A percentile compares a stretch with the other conserved stretches of the same genome.
phyloP scores from a whole-genome alignment of 1,284 basidiomycete genomes.

The Schizopora paradoxa region DNA sequence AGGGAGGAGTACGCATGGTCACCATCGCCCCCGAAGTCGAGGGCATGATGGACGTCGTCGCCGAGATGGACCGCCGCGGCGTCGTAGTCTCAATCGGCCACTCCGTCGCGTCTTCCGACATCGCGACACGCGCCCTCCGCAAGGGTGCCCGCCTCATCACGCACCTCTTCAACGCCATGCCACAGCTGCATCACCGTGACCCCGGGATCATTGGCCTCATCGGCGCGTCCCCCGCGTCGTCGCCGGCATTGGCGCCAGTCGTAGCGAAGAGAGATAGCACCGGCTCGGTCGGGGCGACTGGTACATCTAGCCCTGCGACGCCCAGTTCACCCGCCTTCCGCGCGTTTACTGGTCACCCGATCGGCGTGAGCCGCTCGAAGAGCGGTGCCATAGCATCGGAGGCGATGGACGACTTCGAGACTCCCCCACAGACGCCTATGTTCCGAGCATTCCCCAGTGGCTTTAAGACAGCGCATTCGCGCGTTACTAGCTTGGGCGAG shows the following conservation, averaged over 20 bases:
- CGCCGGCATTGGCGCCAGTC: constrained; percentile 32
- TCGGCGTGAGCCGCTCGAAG: constrained; percentile 1
- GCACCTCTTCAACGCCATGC: constrained; percentile 92
- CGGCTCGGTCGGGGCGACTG: constrained; percentile 17
- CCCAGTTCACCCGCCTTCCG: neutral
- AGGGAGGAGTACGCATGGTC: constrained; percentile 69
- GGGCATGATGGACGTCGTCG: constrained; percentile 71
- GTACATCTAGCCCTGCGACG: constrained; percentile 11
- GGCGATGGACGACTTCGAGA: constrained; percentile 57
- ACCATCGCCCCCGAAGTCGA: constrained; percentile 84
- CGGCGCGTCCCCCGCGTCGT: constrained; percentile 65
- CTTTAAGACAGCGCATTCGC: neutral
- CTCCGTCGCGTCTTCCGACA: constrained; percentile 62
- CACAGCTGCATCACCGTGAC: constrained; percentile 78
- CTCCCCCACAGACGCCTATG: constrained; percentile 55
- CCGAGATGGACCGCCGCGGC: constrained; percentile 57
- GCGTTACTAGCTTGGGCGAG: neutral
- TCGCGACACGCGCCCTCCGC: constrained; percentile 62
- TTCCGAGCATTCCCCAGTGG: constrained; percentile 18
- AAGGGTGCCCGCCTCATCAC: constrained; percentile 80
- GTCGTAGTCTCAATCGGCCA: constrained; percentile 84
- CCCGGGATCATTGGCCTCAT: constrained; percentile 83
- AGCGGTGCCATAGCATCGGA: no score
- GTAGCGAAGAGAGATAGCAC: no score
- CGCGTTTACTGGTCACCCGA: neutral